Conservation (phyloP, 2,329 filamentous ascomycete species). For the Keithomyces neogunnii region DNA sequence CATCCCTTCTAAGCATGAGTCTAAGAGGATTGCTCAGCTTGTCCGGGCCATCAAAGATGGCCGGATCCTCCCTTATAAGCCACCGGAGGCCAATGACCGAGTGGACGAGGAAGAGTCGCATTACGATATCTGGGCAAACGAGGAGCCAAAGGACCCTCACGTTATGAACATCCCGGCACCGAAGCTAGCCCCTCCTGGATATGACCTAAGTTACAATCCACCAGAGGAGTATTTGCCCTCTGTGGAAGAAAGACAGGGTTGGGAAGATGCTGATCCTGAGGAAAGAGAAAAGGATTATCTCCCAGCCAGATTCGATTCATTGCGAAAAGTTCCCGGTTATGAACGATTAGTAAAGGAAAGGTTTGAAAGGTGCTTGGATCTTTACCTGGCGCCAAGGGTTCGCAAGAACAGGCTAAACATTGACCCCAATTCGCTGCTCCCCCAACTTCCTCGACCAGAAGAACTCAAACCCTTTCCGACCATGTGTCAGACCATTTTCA, state of each 20-base stretch:
- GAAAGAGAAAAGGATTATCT: constrained; percentile 86
- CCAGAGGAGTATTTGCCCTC: constrained; percentile 89
- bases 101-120: constrained; percentile 62
- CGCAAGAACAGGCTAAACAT: constrained; percentile 94
- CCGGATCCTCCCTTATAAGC: constrained; percentile 82
- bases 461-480: constrained; percentile 95
- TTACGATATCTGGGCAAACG: constrained; percentile 94
- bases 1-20: constrained; percentile 92
- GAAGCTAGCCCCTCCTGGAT: constrained; percentile 85
- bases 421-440: constrained; percentile 84
- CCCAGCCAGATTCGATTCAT: constrained; percentile 69
- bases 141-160: constrained; percentile 73
- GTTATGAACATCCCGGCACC: constrained; percentile 93
- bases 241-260: constrained; percentile 71
- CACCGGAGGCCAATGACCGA: constrained; percentile 57
- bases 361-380: constrained; percentile 89
- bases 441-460: constrained; percentile 86
- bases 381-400: constrained; percentile 89
- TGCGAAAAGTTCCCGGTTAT: constrained; percentile 89
- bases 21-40: constrained; percentile 93
- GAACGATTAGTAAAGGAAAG: constrained; percentile 86
- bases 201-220: constrained; percentile 94
- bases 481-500: constrained; percentile 76
- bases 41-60: constrained; percentile 93
- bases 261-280: constrained; percentile 81